Evolutionary conservation across 2,329 filamentous ascomycete species (phyloP).

Genomic region (Pestalotiopsis fici): DNA sequence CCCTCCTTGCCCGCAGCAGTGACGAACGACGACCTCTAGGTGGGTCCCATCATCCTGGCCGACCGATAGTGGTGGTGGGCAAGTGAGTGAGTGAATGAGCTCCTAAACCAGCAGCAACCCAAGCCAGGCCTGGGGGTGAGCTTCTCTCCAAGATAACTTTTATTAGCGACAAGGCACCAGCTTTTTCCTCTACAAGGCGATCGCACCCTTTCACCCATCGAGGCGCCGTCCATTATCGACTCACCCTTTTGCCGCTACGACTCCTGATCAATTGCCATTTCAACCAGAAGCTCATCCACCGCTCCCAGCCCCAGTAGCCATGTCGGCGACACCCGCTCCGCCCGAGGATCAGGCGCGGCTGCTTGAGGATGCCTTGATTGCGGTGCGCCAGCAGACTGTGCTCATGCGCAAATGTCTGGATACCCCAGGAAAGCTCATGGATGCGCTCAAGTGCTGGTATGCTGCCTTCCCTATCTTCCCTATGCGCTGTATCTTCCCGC

Average conservation of each 20-base stretch:
- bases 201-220: background rate
- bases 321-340: conserved; percentile 57
- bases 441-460: conserved; percentile 98
- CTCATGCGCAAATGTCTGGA: conserved; percentile 98
- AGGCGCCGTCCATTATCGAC: background rate
- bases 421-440: conserved; percentile 97
- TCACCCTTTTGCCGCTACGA: background rate
- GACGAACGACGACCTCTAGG: background rate
- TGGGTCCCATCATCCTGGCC: background rate
- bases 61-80: background rate
- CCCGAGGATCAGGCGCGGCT: conserved; percentile 85
- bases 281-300: background rate
- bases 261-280: background rate
- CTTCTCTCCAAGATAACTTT: background rate
- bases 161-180: background rate
- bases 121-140: background rate
- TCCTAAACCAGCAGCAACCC: background rate
- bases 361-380: conserved; percentile 93
- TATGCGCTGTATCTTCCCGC: conserved; percentile 7
- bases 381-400: conserved; percentile 94
- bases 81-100: background rate
- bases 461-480: conserved; percentile 33
- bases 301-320: conserved; percentile 14
- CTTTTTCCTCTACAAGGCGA: background rate
- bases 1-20: background rate